Evolutionary conservation across 2,329 filamentous ascomycete genomes (phyloP), one percentile per base, ranked within the genome.

Genomic region (Fusarium sp.): DNA sequence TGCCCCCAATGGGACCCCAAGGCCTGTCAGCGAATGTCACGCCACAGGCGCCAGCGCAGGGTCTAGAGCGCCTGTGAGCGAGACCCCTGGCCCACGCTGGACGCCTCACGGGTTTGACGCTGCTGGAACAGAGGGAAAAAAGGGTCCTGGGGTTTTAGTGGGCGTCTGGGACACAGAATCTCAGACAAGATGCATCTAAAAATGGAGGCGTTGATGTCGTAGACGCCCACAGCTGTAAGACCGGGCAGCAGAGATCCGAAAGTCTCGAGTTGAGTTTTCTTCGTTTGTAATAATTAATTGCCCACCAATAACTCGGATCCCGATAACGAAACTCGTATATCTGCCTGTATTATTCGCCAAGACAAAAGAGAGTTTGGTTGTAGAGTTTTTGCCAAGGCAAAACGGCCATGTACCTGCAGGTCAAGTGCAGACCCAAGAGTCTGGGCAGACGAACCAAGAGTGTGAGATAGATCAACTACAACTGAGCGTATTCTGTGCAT

Each of bases 141-240:
- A 50, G 45, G 25, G 16, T 30, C 45, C 45, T 50, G 45, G 45
- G 16, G 45, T 50, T 18, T 50, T 50, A 45, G 45, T 27, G 35
- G 56, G 34, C 18, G 35, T 34, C 13, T 23, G n/a, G 23, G 54
- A 57, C n/a, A 57, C 34, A 18, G 20, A 34, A 56, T 16, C 52
- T 56, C 52, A 56, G 52, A 56, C 52, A 35, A 25, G 35, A 59
- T 59, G 56, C 35, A 35, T 41, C 56, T 59, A 59, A 59, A 59
- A 59, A 39, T 59, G 56, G 56, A 37, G 52, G 52, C 52, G 32
- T 56, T 30, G 18, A 56, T 11, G 45, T 50, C 25, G 45, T 50
- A 50, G 45, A 50, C 25, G 45, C 45, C 45, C 45, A 50, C 45
- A 11, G 25, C 45, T 50, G 45, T 25, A 50, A 50, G 45, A 50